These are phyloP conservation scores for Daldinia sp. DNA, from an alignment of 2,329 filamentous ascomycete genomes.

Conservation along the genomic window DNA sequence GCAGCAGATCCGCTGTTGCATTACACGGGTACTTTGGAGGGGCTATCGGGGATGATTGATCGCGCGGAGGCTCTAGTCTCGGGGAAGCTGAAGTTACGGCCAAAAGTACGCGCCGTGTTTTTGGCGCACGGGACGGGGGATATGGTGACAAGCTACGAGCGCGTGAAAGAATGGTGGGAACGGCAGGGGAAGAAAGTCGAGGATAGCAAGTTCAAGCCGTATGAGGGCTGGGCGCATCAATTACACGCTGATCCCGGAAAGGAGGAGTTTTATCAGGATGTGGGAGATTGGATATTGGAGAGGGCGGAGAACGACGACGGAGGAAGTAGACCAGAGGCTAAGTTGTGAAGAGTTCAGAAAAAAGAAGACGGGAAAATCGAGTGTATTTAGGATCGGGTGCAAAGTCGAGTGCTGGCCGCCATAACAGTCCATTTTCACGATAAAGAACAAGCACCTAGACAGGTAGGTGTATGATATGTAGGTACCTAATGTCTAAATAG, in stretches of 20 bases:
- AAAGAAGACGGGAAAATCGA: not conserved
- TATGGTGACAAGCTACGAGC: slow-evolving; percentile 70
- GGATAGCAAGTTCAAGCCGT: slow-evolving; percentile 76
- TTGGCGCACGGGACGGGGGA: slow-evolving; percentile 82
- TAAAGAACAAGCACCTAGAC: not conserved
- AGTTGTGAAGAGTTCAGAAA: slow-evolving; percentile 29
- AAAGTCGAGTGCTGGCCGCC: not conserved
- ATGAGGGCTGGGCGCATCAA: slow-evolving; percentile 82
- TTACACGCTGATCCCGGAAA: slow-evolving; percentile 67
- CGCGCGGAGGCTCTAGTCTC: slow-evolving; percentile 68
- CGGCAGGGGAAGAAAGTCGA: slow-evolving; percentile 60
- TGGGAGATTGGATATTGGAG: slow-evolving; percentile 72
- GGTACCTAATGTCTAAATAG: too few species aligned
- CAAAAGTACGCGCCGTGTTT: slow-evolving; percentile 70
- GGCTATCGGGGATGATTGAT: slow-evolving; percentile 79
- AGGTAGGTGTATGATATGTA: not conserved
- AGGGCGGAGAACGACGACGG: slow-evolving; percentile 37
- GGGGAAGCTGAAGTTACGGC: slow-evolving; percentile 62
- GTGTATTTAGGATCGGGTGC: not conserved
- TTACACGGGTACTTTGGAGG: slow-evolving; percentile 85
- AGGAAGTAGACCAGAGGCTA: slow-evolving; percentile 29
- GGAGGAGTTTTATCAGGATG: slow-evolving; percentile 64
- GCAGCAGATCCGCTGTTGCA: slow-evolving; percentile 76
- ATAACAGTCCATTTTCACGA: not conserved
- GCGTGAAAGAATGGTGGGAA: slow-evolving; percentile 71